Evolutionary conservation across 23 red algal genomes (phyloP).

Genomic region (Cyanidioschyzon merolae): DNA sequence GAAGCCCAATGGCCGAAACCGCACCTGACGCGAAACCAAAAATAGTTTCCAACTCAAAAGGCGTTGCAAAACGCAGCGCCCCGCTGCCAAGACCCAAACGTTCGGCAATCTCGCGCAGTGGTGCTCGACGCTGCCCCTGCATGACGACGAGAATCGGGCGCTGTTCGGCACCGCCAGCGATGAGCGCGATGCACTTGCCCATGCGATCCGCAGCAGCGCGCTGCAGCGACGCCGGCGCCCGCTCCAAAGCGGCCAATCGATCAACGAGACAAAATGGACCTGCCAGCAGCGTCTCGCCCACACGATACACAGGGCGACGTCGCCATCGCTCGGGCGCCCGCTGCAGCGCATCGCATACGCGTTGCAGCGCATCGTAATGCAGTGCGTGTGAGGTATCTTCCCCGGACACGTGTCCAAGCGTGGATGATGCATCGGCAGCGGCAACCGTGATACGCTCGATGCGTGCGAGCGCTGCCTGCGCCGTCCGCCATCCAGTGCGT

Average conservation of each 20-base stretch:
- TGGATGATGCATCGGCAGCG: background rate
- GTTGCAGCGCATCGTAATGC: background rate
- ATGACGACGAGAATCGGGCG: background rate
- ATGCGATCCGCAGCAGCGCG: background rate
- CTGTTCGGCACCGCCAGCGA: background rate
- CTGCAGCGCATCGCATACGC: background rate
- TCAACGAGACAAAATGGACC: background rate
- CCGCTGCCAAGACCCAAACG: background rate
- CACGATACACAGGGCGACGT: background rate
- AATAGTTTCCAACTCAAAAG: background rate
- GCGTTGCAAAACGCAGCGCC: background rate
- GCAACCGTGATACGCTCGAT: background rate
- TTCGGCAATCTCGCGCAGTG: background rate
- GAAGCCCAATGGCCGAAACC: background rate
- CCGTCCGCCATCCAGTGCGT: too few relatives aligned
- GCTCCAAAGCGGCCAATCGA: background rate
- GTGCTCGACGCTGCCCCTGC: background rate
- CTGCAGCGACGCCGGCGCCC: background rate
- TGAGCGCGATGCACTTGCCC: background rate
- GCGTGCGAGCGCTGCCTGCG: background rate
- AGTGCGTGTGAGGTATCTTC: background rate
- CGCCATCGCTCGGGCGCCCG: background rate
- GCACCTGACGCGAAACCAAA: conserved; percentile 6
- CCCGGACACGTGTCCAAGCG: background rate
- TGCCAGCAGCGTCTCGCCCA: background rate